Evolutionary conservation across 768 basidiomycete genomes (phyloP).

Genomic region (Lentinus tigrinus): DNA sequence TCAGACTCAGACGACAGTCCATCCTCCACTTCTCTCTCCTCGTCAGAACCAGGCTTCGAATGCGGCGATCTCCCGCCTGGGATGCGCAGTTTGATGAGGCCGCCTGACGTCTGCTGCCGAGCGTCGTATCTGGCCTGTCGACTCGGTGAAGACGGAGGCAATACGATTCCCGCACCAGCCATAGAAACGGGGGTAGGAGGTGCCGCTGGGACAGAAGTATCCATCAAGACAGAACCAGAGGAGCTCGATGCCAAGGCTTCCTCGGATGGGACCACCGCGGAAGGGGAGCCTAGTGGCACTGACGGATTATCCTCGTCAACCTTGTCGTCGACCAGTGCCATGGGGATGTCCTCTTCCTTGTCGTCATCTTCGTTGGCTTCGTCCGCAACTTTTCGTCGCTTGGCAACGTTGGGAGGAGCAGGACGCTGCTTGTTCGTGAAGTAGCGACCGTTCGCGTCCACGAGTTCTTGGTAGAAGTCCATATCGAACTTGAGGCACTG

Average conservation of each 20-base stretch:
- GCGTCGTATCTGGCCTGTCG: background rate
- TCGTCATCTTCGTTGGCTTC: background rate
- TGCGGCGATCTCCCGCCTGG: background rate
- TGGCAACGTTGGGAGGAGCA: background rate
- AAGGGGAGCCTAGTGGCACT: background rate
- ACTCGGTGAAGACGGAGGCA: background rate
- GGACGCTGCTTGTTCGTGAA: constrained; percentile 8
- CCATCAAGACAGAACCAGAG: background rate
- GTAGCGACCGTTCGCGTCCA: constrained; percentile 14
- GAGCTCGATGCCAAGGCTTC: background rate
- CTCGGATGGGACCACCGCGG: too few species aligned
- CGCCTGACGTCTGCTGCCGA: background rate
- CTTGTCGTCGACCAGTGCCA: background rate
- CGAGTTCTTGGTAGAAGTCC: constrained; percentile 29
- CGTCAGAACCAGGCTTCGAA: background rate
- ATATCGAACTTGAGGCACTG: constrained; percentile 46
- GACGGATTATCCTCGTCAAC: background rate
- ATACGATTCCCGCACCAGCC: background rate
- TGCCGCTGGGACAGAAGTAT: background rate
- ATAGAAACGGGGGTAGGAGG: background rate
- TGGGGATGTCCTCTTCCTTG: constrained; percentile 1
- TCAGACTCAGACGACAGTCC: background rate
- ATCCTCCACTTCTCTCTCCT: background rate
- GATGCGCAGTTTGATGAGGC: constrained; percentile 9
- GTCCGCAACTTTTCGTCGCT: constrained; percentile 2